These are phyloP conservation scores for Penicillium paradoxum DNA, from an alignment of 495 filamentous ascomycete species.

Conservation along the genomic window DNA sequence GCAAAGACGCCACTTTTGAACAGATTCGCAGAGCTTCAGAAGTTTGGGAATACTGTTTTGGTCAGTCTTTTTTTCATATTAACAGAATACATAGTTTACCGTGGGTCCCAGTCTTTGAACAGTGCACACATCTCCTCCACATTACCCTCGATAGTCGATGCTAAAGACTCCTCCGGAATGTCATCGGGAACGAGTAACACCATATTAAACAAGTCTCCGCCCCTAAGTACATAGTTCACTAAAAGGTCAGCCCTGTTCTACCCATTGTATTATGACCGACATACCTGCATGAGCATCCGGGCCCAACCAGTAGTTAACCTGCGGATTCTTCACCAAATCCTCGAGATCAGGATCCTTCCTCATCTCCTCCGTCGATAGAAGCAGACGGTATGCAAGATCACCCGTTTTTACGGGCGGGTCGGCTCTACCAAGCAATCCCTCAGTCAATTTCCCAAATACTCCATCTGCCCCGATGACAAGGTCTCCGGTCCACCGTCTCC, in stretches of 20 bases:
- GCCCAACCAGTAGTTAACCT: slow-evolving; percentile 68
- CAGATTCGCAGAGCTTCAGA: too few species aligned
- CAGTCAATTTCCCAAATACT: slow-evolving; percentile 48
- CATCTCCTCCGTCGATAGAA: slow-evolving; percentile 48
- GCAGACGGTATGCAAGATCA: slow-evolving; percentile 65
- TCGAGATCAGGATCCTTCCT: slow-evolving; percentile 43
- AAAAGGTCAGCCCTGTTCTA: too few species aligned
- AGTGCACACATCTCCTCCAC: slow-evolving; percentile 62
- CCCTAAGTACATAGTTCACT: slow-evolving; percentile 60
- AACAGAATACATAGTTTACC: slow-evolving; percentile 42
- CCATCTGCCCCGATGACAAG: slow-evolving; percentile 57
- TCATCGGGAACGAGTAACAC: slow-evolving; percentile 67
- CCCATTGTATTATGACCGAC: too few species aligned
- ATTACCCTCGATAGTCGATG: slow-evolving; percentile 49
- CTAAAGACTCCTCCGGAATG: slow-evolving; percentile 52
- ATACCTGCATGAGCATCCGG: slow-evolving; percentile 58
- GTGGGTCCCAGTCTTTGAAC: slow-evolving; percentile 56
- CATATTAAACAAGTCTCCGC: slow-evolving; percentile 61
- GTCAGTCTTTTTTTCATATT: too few species aligned
- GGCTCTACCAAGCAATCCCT: slow-evolving; percentile 42
- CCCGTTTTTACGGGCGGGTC: slow-evolving; percentile 53
- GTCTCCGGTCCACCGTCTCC: slow-evolving; percentile 39
- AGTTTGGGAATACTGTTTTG: too few species aligned
- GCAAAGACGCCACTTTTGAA: too few species aligned
- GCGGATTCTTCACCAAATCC: slow-evolving; percentile 49